phyloP scores from a whole-genome alignment of 2,329 filamentous ascomycete genomes.

The Aspergillus sp. region DNA sequence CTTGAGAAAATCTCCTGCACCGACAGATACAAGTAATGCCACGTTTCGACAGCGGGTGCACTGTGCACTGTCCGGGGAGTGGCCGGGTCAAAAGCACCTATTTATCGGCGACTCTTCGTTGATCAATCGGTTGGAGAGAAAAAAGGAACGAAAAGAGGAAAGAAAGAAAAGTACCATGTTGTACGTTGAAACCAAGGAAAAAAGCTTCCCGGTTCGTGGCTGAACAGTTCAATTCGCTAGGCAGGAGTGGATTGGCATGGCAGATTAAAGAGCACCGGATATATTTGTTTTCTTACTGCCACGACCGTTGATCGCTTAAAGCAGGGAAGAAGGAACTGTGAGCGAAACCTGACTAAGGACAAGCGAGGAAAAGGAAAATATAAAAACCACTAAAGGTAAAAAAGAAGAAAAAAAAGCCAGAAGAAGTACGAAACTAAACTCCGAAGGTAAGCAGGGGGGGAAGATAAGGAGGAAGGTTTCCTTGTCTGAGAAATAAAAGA shows the following conservation, averaged over 20 bases:
- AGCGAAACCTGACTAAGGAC: neutral
- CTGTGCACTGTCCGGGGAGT: constrained; percentile 5
- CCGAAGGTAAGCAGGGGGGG: constrained; percentile 1
- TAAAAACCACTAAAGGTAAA: neutral
- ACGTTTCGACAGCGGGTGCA: constrained; percentile 17
- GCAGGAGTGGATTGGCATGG: neutral
- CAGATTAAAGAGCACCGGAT: neutral
- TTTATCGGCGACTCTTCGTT: neutral
- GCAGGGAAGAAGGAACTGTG: neutral
- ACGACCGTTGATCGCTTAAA: neutral
- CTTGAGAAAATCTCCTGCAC: constrained; percentile 11
- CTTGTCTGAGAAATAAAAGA: neutral
- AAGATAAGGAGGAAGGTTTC: neutral
- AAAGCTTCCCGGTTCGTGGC: too few species aligned
- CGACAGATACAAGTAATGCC: constrained; percentile 13
- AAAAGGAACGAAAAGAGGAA: neutral
- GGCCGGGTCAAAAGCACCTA: neutral
- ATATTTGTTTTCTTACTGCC: constrained; percentile 2
- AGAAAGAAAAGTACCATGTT: neutral
- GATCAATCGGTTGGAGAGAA: constrained; percentile 2
- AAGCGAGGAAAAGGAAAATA: neutral
- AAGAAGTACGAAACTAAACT: constrained; percentile 1
- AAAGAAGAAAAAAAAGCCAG: neutral
- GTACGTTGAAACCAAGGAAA: neutral
- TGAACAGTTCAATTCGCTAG: neutral